These are phyloP conservation scores for Blastocystis hominis DNA, from an alignment of 352 stramenopile species.

Conservation along the genomic window DNA sequence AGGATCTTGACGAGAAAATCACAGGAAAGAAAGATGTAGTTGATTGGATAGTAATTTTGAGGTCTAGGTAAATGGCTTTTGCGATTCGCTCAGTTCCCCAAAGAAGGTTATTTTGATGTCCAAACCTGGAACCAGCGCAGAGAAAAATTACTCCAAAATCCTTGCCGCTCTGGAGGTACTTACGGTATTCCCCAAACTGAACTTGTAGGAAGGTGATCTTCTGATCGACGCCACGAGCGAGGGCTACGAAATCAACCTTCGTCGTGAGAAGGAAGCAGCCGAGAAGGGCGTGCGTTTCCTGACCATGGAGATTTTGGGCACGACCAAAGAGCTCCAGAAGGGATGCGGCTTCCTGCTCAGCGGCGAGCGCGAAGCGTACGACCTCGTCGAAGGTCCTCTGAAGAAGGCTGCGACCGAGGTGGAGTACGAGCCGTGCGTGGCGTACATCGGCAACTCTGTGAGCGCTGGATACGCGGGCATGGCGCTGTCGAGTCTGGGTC, in stretches of 20 bases:
- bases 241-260: constrained; percentile 92
- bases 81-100: constrained; percentile 78
- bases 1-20: constrained; percentile 78
- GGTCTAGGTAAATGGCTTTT: constrained; percentile 64
- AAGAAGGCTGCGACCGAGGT: constrained; percentile 87
- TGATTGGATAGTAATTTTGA: constrained; percentile 59
- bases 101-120: constrained; percentile 95
- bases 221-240: constrained; percentile 97
- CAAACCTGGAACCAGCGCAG: constrained; percentile 88
- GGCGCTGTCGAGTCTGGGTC: constrained; percentile 99
- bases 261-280: constrained; percentile 78
- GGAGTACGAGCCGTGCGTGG: constrained; percentile 74
- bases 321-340: constrained; percentile 18
- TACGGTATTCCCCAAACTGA: constrained; percentile 62
- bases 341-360: constrained; percentile 91
- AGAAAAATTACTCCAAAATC: constrained; percentile 65
- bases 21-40: constrained; percentile 77
- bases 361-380: constrained; percentile 84
- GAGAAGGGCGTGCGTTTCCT: constrained; percentile 91
- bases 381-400: constrained; percentile 87
- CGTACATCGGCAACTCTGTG: constrained; percentile 87
- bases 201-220: constrained; percentile 78
- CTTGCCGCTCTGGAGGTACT: neutral
- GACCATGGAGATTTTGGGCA: constrained; percentile 72
- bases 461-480: constrained; percentile 99